Base-by-base conservation (phyloP, 2,329 filamentous ascomycete genomes). In the Penicillium occitanis region DNA sequence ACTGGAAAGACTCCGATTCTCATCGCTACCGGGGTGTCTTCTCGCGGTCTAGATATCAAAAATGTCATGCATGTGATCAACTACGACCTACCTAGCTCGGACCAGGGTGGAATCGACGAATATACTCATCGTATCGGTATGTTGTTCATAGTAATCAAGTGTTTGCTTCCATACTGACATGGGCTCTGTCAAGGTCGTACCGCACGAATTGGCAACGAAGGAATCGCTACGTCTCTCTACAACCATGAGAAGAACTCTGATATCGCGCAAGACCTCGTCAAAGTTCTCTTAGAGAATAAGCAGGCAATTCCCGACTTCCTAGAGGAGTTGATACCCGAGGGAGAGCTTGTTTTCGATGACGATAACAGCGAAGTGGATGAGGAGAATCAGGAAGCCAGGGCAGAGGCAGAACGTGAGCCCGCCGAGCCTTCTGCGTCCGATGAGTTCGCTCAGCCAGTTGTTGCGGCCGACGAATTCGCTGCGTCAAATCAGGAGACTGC, bases 61-160 rank as follows among this genome's bases (percentile, higher is more conserved):
- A 92, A 95, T 70, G 90, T 98, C 5, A 88, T 89, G 82, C 92
- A 97, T 69, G 91, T 99, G 67, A 90, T 99, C 84, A 98, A 99
- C 80, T 98, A 89, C 71, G 93, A 98, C 68, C 82, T 98, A 1
- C 94, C 94, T 0, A 88, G 84, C 5, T 79, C 83, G 51, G 82
- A 87, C 0, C 85, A 94, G 71, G 93, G 92, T n/a, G 94, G 93
- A 1, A 96, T 97, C 65, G 88, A 91, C 59, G 95, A 98, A 76
- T 99, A 98, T 72, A 88, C 91, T 30, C 95, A 99, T 75, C 92
- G 95, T 13, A 98, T 98, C 75, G 95, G 91, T 92, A 87, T 79
- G 65, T 25, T 25, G 4, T 13, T 42, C 22, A 11, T 19, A 17
- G 17, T 11, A 42, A 40, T 33, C 51, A 46, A 14, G 11, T 55